Evolutionary conservation across 345 rosid species (phyloP), one percentile per base, ranked within the genome.

Genomic region (Turritis glabra): DNA sequence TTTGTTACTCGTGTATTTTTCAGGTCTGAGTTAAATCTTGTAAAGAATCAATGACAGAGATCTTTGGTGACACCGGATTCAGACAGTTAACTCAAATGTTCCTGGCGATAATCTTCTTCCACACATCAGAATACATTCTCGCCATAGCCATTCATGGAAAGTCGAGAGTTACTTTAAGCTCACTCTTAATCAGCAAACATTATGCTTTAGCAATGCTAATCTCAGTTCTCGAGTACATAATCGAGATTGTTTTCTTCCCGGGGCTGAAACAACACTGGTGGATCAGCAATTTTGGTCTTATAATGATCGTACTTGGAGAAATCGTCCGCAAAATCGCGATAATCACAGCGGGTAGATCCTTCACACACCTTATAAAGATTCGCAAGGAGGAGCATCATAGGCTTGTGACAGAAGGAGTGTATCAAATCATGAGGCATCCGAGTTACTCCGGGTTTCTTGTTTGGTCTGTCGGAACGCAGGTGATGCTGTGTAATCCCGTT

Each of bases 391-490:
- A 84, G 59, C 84, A 83, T 67, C 97, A 88, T 46, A 77, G 47
- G 69, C 83, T 88, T 64, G 78, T 89, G 54, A 89, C 92, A 8
- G 57, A 78, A 77, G 94, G 97, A 40, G 81, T 90, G 50, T 88
- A 87, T 71, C 53, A 71, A 11, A 74, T 81, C 56, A 64, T 88
- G 62, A 90, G 94, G 48, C 92, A 90, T 81, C 94, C 97, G 4
- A 80, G 94, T 47, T 90, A 90, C 56, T 81, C 78, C 0, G 92
- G 94, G 72, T 90, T 90, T 80, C 78, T 86, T 25, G 54, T 90
- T 23, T 88, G 91, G 90, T 81, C 91, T 27, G 90, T 84, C 3
- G 92, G 90, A 33, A 85, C 92, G n/a, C 94, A 87, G 74, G 81
- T 88, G 67, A 88, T 88, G 96, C 71, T 90, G 51, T 88, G 91